Conservation (phyloP, 1,284 basidiomycete species). For the Quambalaria eucalypti region DNA sequence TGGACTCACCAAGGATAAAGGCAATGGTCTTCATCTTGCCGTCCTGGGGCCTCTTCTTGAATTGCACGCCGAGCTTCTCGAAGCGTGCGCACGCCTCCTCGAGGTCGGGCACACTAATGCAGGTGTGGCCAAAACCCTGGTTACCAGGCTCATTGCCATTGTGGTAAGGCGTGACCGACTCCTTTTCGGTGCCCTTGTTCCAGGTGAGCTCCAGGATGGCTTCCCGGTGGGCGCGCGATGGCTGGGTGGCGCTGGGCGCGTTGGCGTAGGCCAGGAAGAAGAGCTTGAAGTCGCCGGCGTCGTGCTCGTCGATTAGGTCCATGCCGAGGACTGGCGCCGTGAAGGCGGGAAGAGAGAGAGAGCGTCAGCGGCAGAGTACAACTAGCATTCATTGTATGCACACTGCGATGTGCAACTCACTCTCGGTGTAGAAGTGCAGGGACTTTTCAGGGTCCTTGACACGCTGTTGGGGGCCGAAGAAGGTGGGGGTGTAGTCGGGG, state of each 20-base stretch:
- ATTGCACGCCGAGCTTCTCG: conserved; percentile 68
- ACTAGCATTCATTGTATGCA: too few relatives aligned
- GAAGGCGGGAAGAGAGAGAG: conserved; percentile 39
- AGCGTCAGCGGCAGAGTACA: too few relatives aligned
- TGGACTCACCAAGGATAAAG: conserved; percentile 82
- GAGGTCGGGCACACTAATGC: conserved; percentile 73
- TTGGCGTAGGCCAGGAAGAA: conserved; percentile 74
- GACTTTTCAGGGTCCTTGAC: conserved; percentile 69
- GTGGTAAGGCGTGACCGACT: conserved; percentile 34
- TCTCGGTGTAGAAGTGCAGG: conserved; percentile 39
- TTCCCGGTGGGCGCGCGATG: conserved; percentile 57
- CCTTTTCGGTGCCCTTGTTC: conserved; percentile 46
- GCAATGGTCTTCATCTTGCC: conserved; percentile 76
- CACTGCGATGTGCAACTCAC: too few relatives aligned
- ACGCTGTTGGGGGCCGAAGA: conserved; percentile 52
- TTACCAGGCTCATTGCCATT: conserved; percentile 44
- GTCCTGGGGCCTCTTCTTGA: conserved; percentile 79
- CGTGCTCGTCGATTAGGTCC: conserved; percentile 59
- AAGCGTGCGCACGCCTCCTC: conserved; percentile 75
- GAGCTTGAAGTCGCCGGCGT: conserved; percentile 58
- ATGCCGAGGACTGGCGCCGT: conserved; percentile 73
- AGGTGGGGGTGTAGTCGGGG: not conserved
- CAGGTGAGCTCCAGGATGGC: conserved; percentile 35
- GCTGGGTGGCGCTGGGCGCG: conserved; percentile 38
- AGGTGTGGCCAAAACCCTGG: conserved; percentile 55